Base-by-base conservation (phyloP, 495 filamentous ascomycete genomes). In the Neohortaea acidophila region DNA sequence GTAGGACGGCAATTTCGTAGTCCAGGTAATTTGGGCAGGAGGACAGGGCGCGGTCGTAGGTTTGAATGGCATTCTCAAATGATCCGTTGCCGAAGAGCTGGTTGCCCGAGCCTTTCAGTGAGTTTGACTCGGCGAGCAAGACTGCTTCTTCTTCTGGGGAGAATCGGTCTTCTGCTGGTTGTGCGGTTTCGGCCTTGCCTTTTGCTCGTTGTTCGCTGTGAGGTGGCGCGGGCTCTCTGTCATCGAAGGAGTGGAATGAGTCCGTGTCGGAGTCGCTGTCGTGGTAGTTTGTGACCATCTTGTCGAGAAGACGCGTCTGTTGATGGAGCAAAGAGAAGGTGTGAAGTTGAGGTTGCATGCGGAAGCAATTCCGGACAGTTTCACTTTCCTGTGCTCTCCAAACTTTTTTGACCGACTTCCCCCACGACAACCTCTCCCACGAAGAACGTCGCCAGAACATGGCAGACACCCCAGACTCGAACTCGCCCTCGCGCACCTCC, bases 1-100 rank as follows among this genome's bases (percentile, higher is more conserved):
- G 75, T 10, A 94, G 66, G 9, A 93, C 81, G 15, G 89, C 84
- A 49, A 87, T 64, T 52, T 94, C 84, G 62, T 81, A 89, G 45
- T 89, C 80, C 23, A 94, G 73, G 53, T 94, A 93, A 47, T 72
- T 79, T 2, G 89, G 89, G 43, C 81, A 89, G 14, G 75, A 68
- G 21, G 77, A 67, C 1, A 94, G 65, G 17, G 89, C 89, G 41
- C 81, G 72, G 50, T 85, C 80, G 62, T 97, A 97, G 51, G 71
- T 76, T 55, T 79, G 75, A 48, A 94, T 81, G n/a, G 89, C 89
- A 49, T 80, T 75, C 47, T 79, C 72, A 61, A 81, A 93, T 39
- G 70, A 72, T 14, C 69, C 69, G 10, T 69, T 68, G 2, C 66
- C 61, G 57, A 93, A 97, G 18, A 84, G 65, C 14, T 66, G 49